Conservation (phyloP, 805 yeast genomes). For the Jamesozyma jinghongensis region DNA sequence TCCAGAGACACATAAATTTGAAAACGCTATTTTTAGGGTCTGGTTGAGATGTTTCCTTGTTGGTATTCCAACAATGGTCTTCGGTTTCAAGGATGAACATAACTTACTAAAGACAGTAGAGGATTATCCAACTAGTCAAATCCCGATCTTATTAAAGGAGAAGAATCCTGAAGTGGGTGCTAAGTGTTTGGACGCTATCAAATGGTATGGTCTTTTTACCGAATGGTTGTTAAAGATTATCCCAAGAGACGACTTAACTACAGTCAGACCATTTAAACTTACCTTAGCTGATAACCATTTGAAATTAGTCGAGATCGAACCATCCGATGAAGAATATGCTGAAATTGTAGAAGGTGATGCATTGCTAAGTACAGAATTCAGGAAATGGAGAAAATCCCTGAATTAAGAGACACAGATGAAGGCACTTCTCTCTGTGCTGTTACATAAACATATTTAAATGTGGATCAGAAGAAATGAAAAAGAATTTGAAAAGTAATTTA, state of each 20-base stretch:
- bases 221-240: conserved; percentile 61
- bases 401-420: no score
- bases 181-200: conserved; percentile 69
- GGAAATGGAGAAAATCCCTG: conserved; percentile 40
- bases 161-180: conserved; percentile 38
- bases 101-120: conserved; percentile 61
- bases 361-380: conserved; percentile 43
- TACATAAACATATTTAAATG: no score
- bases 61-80: conserved; percentile 72
- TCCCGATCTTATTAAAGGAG: conserved; percentile 58
- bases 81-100: conserved; percentile 78
- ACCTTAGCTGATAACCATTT: conserved; percentile 41
- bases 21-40: conserved; percentile 62
- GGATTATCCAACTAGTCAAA: conserved; percentile 63
- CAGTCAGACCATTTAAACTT: conserved; percentile 50
- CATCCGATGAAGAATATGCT: conserved; percentile 30
- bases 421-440: no score
- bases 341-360: conserved; percentile 31
- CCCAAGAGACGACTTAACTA: conserved; percentile 43
- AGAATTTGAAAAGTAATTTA: no score
- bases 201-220: conserved; percentile 77
- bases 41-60: conserved; percentile 93
- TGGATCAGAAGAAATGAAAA: no score
- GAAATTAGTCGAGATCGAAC: conserved; percentile 38
- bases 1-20: conserved; percentile 55